Base-by-base conservation (phyloP, 495 filamentous ascomycete species). In the Durotheca rogersii region DNA sequence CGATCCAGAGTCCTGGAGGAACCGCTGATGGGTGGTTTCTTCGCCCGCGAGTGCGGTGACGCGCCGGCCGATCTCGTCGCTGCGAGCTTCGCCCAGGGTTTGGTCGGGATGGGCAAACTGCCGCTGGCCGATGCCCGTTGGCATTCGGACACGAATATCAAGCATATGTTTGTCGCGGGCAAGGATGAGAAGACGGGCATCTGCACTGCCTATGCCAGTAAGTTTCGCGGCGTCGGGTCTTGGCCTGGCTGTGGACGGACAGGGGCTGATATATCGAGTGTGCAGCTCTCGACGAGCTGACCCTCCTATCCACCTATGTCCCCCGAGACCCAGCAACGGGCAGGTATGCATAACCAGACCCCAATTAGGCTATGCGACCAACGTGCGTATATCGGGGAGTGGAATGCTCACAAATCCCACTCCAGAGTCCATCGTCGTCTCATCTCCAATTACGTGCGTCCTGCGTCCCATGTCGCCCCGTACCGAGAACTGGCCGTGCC, bases 121-220 rank as follows among this genome's bases (percentile, higher is more conserved):
- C 18, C 46, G 36, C 36, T 48, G 14, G 34, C 3, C 27, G 16
- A 42, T 14, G 23, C 4, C 14, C 2, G 6, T 5, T 31, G 21
- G 23, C n/a, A 2, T 1, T 38, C 17, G 4, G 17, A 23, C 10
- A 31, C 15, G 6, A 38, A 31, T 6, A 11, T 50, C 30, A 53
- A 34, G 3, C 21, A 42, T 19, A 60, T 74, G 51, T 62, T 56
- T 46, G 54, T 73, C 1, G 50, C 39, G 4, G 57, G 55, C 1
- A 17, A 51, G 5, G 63, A 61, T 12, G 9, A 41, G 11, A 50
- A 33, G 36, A 45, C 46, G 1, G 64, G 61, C 11, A 1, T 65
- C n/a, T 68, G 64, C 27, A 42, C 56, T 7, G 58, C 47, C 7
- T 69, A 60, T 58, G 41, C 51, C 15, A 51, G 71, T 71, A 39